These are phyloP conservation scores for Rhizoclosmatium sp. DNA, from an alignment of 192 early-diverging fungal genomes.

Conservation along the genomic window DNA sequence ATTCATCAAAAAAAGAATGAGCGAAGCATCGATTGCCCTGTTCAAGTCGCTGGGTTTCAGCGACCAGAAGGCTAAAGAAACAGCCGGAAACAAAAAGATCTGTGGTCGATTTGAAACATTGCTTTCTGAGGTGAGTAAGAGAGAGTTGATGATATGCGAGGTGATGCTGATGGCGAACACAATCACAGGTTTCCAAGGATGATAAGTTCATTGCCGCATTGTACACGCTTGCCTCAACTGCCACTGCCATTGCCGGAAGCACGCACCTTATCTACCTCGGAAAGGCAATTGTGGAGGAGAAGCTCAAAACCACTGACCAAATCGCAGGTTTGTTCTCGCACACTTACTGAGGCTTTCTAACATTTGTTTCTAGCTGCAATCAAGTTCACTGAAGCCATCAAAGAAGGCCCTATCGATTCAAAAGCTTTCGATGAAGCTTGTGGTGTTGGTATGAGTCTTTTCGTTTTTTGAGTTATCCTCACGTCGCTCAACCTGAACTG, in stretches of 20 bases:
- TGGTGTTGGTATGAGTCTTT: conserved; percentile 81
- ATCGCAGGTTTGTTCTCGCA: conserved; percentile 67
- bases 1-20: neutral
- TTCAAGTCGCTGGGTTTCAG: conserved; percentile 91
- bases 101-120: conserved; percentile 75
- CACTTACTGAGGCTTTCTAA: neutral
- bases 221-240: conserved; percentile 88
- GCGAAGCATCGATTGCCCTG: neutral
- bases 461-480: neutral
- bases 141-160: neutral
- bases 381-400: conserved; percentile 78
- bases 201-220: conserved; percentile 72
- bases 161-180: neutral
- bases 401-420: conserved; percentile 64
- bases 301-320: conserved; percentile 83
- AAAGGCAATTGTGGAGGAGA: conserved; percentile 70
- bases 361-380: conserved; percentile 76
- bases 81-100: conserved; percentile 95
- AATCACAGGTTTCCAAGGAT: too few species aligned
- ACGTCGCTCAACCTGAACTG: too few species aligned
- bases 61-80: conserved; percentile 92
- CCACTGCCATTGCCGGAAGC: conserved; percentile 71
- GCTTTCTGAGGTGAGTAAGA: conserved; percentile 68
- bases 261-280: conserved; percentile 84
- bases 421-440: conserved; percentile 82